A percentile compares a stretch with the other conserved stretches of the same genome.
Evolutionary conservation across 2,329 filamentous ascomycete species (phyloP).

Genomic region (Colletotrichum simmondsii): DNA sequence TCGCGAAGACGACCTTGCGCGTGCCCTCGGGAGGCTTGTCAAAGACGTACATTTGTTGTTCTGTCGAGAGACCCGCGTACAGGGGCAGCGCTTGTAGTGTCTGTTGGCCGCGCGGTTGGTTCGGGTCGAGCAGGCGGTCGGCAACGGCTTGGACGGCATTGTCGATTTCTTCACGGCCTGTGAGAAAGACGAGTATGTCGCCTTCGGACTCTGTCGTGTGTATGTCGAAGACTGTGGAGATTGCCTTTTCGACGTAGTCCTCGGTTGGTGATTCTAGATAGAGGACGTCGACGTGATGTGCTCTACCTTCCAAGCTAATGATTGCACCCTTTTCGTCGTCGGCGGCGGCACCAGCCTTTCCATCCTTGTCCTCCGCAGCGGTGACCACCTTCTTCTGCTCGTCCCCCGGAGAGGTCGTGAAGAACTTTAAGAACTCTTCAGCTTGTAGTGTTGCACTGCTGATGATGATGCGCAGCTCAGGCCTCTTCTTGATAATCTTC

Average conservation of each 20-base stretch:
- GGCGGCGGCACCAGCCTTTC: constrained; percentile 18
- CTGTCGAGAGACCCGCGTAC: constrained; percentile 88
- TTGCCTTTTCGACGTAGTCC: constrained; percentile 85
- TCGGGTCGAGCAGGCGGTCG: constrained; percentile 36
- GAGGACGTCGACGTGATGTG: constrained; percentile 88
- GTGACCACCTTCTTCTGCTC: constrained; percentile 35
- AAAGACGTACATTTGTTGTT: constrained; percentile 96
- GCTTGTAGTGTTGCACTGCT: constrained; percentile 95
- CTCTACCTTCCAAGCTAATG: constrained; percentile 86
- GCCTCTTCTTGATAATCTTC: constrained; percentile 84
- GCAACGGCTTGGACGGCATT: constrained; percentile 78
- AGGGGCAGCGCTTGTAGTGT: constrained; percentile 79
- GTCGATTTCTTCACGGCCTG: constrained; percentile 94
- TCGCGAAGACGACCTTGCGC: constrained; percentile 91
- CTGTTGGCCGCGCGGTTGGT: constrained; percentile 59
- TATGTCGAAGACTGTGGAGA: constrained; percentile 88
- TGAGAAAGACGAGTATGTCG: constrained; percentile 91
- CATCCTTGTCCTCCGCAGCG: constrained; percentile 35
- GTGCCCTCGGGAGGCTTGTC: constrained; percentile 84
- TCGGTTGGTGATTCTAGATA: constrained; percentile 83
- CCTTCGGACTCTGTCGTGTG: constrained; percentile 83
- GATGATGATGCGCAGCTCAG: constrained; percentile 87
- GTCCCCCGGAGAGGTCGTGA: constrained; percentile 54
- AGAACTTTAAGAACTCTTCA: constrained; percentile 85
- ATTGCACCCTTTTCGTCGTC: constrained; percentile 60